Evolutionary conservation across 805 yeast genomes (phyloP), one percentile per base, ranked within the genome.

Genomic region (Kodamaea nitidulidarum): DNA sequence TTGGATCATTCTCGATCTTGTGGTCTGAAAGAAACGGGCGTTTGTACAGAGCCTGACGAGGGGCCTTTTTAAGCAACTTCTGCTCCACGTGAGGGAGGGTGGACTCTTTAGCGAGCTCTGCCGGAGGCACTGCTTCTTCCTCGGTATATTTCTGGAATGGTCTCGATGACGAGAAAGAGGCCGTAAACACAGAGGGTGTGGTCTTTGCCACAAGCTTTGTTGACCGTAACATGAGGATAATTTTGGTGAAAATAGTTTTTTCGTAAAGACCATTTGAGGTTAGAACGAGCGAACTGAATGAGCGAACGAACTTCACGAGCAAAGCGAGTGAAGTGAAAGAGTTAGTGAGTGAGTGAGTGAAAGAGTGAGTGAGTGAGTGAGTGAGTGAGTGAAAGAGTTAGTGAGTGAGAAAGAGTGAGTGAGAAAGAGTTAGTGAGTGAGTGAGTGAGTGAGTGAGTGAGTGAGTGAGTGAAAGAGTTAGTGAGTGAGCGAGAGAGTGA

Each of bases 1-100:
- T 49, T n/a, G 67, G 60, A 32, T 62, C 63, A 37, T 55, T 59
- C 47, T 66, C 73, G 30, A 63, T 56, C 39, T 55, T 56, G 49
- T 61, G 58, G 39, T 59, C 65, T 1, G 72, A 66, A 34, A 67
- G 54, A 38, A 68, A 65, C 6, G 74, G 70, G 26, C 58, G 50
- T 44, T 64, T 66, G 44, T 47, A 52, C 31, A 43, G 54, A 8
- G 73, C 55, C 40, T 58, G 65, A 32, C 70, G 58, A 5, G 71
- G 70, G 7, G 56, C 50, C 9, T 48, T 61, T 33, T 61, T 57
- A 16, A 60, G 52, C n/a, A 58, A 44, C 22, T 64, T 58, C 29
- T 63, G 71, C 34, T 59, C 53, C 7, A 60, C 51, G n/a, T 54
- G 50, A n/a, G 73, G 72, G 39, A 68, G 55, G 4, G 55, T 55